These are phyloP conservation scores for Boletellus sp. DNA, from an alignment of 1,284 basidiomycete species.

Conservation along the genomic window DNA sequence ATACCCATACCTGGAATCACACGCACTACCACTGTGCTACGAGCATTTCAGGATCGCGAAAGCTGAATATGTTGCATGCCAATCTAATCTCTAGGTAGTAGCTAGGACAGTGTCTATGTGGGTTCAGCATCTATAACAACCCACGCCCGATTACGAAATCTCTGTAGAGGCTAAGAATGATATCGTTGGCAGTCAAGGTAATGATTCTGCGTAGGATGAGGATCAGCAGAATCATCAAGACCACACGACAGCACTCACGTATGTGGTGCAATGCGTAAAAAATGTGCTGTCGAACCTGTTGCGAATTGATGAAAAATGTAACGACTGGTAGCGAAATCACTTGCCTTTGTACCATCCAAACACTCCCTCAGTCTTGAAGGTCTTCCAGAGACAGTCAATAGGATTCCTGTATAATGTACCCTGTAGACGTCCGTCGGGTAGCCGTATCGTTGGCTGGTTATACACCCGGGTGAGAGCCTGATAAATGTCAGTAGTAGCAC, in stretches of 20 bases:
- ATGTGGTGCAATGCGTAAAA: constrained; percentile 88
- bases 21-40: constrained; percentile 39
- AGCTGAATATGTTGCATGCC: too few species aligned
- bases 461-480: constrained; percentile 93
- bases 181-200: constrained; percentile 83
- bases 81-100: too few species aligned
- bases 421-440: constrained; percentile 70
- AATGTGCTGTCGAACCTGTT: constrained; percentile 85
- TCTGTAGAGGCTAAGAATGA: constrained; percentile 77
- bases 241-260: constrained; percentile 51
- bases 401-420: constrained; percentile 88
- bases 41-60: too few species aligned
- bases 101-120: not conserved
- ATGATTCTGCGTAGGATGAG: constrained; percentile 55
- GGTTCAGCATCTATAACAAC: constrained; percentile 11
- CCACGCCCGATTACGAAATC: constrained; percentile 20
- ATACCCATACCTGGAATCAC: constrained; percentile 32
- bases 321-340: constrained; percentile 1
- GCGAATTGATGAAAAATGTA: not conserved
- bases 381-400: constrained; percentile 96
- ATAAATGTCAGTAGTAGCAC: constrained; percentile 6
- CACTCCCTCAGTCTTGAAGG: constrained; percentile 85
- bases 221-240: constrained; percentile 5
- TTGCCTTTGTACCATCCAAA: constrained; percentile 90
- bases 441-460: constrained; percentile 81